Percentiles rank a stretch among this genome's conserved stretches.
Evolutionary conservation across 78 protist genomes (phyloP).

Genomic region (Dictyostelium citrinum): DNA sequence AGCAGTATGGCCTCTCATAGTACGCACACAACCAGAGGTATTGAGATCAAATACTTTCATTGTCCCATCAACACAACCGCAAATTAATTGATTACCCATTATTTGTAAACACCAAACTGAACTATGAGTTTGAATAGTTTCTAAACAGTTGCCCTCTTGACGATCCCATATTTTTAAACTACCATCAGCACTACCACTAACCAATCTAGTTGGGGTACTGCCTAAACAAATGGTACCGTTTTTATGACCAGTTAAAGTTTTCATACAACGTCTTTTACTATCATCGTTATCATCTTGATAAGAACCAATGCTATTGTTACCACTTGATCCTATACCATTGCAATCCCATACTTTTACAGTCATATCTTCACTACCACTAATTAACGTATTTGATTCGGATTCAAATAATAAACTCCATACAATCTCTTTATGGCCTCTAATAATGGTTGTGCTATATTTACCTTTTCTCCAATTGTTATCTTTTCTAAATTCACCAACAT

Average conservation of each 20-base stretch:
- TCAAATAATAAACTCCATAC: constrained; percentile 66
- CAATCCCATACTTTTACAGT: constrained; percentile 75
- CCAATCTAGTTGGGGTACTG: constrained; percentile 24
- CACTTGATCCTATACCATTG: constrained; percentile 13
- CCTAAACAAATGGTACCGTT: constrained; percentile 72
- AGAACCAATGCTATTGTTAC: neutral
- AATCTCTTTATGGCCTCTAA: constrained; percentile 67
- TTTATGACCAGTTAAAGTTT: constrained; percentile 51
- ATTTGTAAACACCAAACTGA: constrained; percentile 75
- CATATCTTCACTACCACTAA: constrained; percentile 73
- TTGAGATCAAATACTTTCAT: constrained; percentile 63
- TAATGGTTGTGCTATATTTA: constrained; percentile 61
- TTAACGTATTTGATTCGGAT: constrained; percentile 39
- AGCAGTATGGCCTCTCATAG: constrained; percentile 66
- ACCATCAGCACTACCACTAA: constrained; percentile 70
- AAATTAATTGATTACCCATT: constrained; percentile 21
- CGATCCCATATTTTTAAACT: constrained; percentile 67
- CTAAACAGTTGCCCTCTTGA: constrained; percentile 41
- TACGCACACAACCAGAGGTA: constrained; percentile 39
- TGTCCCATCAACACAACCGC: constrained; percentile 75
- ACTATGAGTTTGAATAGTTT: constrained; percentile 59
- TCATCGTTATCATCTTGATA: constrained; percentile 43
- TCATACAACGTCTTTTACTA: constrained; percentile 47
- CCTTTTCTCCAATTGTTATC: constrained; percentile 72
- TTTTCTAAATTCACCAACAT: constrained; percentile 69